phyloP scores from a whole-genome alignment of 176 grass and related monocot genomes.

The Olyra latifolia region DNA sequence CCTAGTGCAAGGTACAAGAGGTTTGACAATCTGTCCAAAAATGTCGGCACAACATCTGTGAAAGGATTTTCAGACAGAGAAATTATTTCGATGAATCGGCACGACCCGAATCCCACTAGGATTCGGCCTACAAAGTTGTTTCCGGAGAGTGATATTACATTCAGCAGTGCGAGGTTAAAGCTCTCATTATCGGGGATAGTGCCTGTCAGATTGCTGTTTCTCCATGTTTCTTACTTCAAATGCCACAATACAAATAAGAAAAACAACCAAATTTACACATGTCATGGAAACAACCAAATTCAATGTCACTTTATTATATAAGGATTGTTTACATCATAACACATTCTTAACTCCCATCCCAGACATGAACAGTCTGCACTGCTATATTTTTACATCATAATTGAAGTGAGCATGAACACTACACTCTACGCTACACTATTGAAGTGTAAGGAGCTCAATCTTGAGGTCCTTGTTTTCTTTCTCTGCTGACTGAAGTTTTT shows the following conservation, averaged over 20 bases:
- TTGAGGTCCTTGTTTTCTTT: slow-evolving; percentile 78
- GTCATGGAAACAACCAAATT: too few species aligned
- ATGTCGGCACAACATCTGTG: background rate
- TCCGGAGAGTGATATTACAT: background rate
- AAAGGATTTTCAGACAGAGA: background rate
- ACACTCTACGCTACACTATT: too few species aligned
- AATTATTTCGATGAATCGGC: background rate
- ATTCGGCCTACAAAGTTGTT: background rate
- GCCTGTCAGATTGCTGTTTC: background rate
- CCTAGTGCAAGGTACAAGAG: background rate
- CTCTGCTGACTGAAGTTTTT: slow-evolving; percentile 54
- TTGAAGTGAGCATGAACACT: too few species aligned
- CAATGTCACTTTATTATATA: too few species aligned
- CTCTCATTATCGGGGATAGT: background rate
- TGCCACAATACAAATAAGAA: too few species aligned
- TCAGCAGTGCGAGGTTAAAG: background rate
- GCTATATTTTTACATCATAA: too few species aligned
- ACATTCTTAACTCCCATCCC: too few species aligned
- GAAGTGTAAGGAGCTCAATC: slow-evolving; percentile 36
- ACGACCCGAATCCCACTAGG: background rate
- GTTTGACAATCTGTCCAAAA: background rate
- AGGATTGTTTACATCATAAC: too few species aligned
- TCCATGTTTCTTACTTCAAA: too few species aligned
- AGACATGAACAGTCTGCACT: too few species aligned
- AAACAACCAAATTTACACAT: too few species aligned